Percentiles rank a stretch among this genome's conserved stretches.
These are phyloP conservation scores for Fraxinus sp. DNA, from an alignment of 305 asterid genomes.

Conservation along the genomic window DNA sequence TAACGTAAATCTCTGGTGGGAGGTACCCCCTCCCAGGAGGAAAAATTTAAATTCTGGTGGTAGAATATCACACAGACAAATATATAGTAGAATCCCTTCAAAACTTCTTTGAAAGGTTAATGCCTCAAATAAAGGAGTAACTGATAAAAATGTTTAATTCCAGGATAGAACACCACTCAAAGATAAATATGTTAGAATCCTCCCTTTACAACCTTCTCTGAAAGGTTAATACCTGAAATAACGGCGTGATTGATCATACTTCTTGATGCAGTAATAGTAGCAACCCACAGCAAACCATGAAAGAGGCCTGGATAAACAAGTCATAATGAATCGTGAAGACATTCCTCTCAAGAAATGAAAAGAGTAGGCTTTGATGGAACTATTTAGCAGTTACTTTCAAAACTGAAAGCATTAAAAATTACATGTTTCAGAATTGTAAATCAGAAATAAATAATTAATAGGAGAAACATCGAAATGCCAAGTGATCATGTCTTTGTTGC, in stretches of 20 bases:
- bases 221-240: conserved; percentile 72
- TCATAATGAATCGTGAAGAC: conserved; percentile 27
- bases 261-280: conserved; percentile 91
- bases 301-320: conserved; percentile 65
- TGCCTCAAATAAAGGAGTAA: background rate
- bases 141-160: background rate
- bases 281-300: conserved; percentile 99
- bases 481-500: background rate
- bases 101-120: background rate
- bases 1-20: conserved; percentile 1
- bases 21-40: background rate
- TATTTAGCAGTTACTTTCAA: conserved; percentile 3
- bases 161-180: conserved; percentile 1
- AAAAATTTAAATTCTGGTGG: background rate
- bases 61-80: background rate
- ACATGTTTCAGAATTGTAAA: background rate
- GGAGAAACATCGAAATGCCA: background rate
- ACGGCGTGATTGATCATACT: conserved; percentile 90
- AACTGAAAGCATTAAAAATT: conserved; percentile 16
- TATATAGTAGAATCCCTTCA: background rate
- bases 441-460: conserved; percentile 1
- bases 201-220: background rate
- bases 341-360: conserved; percentile 4
- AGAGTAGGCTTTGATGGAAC: background rate
- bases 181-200: conserved; percentile 17